Base-by-base conservation (phyloP, 1,139 yeast species). In the Ogataea hybrid region DNA sequence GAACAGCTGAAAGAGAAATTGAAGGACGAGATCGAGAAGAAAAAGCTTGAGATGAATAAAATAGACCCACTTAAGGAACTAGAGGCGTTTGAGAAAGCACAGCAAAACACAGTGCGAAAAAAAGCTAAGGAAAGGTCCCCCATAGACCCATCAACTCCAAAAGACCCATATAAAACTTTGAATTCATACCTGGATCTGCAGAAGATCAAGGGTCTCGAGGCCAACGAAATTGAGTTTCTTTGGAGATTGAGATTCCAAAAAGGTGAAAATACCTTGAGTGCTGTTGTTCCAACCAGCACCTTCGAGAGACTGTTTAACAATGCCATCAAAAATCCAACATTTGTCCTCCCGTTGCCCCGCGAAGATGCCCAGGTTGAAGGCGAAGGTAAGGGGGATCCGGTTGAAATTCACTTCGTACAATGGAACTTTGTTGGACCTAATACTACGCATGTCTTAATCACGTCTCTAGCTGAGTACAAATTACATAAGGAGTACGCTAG, bases 391-490 rank as follows among this genome's bases (percentile, higher is more conserved):
- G 88, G 64, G 6, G 41, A 53, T 2, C 64, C 64, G 31, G 69
- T 83, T 54, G 98, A 92, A 63, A 75, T 92, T 70, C 97, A 92
- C 61, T 89, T 84, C 61, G 79, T 89, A 15, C 98, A 94, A 65
- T 94, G 98, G 98, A 73, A 81, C 15, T 87, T 89, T 63, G 92
- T 84, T 2, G 96, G 95, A 0, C 83, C 88, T 6, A 59, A 79
- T 32, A 90, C 97, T 5, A 72, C 88, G 3, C 96, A 94, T 65
- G 87, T 96, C 62, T 76, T 94, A 77, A 70, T 94, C 55, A 94
- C 98, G 2, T 81, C 97, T 0, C 73, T 94, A 49, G 94, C 95
- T 1, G 98, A 94, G 64, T 94, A 80, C 65, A 90, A 92, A 63
- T 74, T 89, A 29, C 97, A 92, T 59, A 80, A 79, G 48, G 97